Base-by-base conservation (phyloP, 1,139 yeast genomes). In the Pichia norvegensis region DNA sequence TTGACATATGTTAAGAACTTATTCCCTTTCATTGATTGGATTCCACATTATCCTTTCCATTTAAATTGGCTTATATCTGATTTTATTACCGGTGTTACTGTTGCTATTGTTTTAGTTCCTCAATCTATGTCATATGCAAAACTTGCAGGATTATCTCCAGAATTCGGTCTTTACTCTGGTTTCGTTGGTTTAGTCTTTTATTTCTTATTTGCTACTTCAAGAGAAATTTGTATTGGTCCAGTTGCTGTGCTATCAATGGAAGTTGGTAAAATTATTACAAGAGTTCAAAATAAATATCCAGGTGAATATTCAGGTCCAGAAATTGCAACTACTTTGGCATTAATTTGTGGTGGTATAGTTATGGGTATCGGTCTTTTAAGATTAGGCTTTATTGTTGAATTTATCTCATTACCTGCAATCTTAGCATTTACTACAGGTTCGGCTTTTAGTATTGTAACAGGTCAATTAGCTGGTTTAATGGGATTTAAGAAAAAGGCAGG, bases 391-490 rank as follows among this genome's bases (percentile, higher is more conserved):
- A 73, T 88, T 49, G 77, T 88, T 43, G 97, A 88, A 62, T 80
- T 85, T 61, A 86, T 88, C 57, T 87, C 97, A 8, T 72, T 82
- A 57, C 95, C 95, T 35, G 95, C 96, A 0, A 95, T 88, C 42
- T 74, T 88, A 68, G 97, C 96, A 0, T 88, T 87, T 69, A 88
- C 88, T 95, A 76, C 94, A 38, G 97, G 97, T 46, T 86, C 96
- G 11, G 96, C 97, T 4, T 76, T 88, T 59, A 81, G 72, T 56
- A 88, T 88, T 60, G 71, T 84, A 38, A 67, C 72, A 49, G 96
- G 97, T 33, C 97, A 88, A 67, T 81, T 88, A 8, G 96, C 97
- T 1, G 83, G 74, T 14, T 71, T 88, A 50, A 74, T 88, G 85
- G 97, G 97, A 27, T 83, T 72, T 67, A 70, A 65, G 55, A 74